These are phyloP conservation scores for Mortierella claussenii DNA, from an alignment of 192 early-diverging fungal species.

Conservation along the genomic window DNA sequence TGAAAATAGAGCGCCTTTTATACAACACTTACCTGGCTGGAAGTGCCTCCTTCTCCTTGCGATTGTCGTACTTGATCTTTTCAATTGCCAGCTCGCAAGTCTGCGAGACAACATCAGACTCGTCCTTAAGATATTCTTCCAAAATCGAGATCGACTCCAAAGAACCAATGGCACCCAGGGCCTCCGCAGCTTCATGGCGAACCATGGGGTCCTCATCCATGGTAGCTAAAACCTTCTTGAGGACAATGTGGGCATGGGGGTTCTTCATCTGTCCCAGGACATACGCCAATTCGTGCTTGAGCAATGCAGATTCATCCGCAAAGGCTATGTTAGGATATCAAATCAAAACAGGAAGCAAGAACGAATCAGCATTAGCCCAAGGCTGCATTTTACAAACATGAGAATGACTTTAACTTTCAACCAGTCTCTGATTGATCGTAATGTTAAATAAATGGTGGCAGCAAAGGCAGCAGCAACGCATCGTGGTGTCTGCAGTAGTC, in stretches of 20 bases:
- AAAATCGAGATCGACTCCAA: constrained; percentile 73
- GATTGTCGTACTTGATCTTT: constrained; percentile 83
- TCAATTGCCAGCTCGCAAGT: constrained; percentile 93
- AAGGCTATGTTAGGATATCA: constrained; percentile 58
- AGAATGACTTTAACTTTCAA: no score
- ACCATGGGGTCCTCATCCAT: constrained; percentile 90
- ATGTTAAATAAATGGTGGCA: no score
- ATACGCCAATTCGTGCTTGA: constrained; percentile 98
- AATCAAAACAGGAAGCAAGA: not conserved
- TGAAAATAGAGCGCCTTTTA: no score
- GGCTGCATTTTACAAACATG: no score
- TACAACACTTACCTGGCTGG: constrained; percentile 49
- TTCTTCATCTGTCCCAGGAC: constrained; percentile 96
- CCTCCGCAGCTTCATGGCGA: constrained; percentile 97
- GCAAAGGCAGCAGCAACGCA: no score
- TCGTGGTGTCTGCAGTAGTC: no score
- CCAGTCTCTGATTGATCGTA: no score
- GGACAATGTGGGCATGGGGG: constrained; percentile 74
- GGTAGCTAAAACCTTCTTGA: constrained; percentile 75
- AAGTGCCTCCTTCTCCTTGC: constrained; percentile 56
- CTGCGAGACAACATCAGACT: constrained; percentile 77
- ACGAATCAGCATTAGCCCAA: no score
- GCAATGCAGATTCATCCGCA: constrained; percentile 83
- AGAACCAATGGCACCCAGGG: constrained; percentile 91
- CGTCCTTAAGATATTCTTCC: constrained; percentile 79